Base-by-base conservation (phyloP, 352 stramenopile species). In the Pythium aquatile region DNA sequence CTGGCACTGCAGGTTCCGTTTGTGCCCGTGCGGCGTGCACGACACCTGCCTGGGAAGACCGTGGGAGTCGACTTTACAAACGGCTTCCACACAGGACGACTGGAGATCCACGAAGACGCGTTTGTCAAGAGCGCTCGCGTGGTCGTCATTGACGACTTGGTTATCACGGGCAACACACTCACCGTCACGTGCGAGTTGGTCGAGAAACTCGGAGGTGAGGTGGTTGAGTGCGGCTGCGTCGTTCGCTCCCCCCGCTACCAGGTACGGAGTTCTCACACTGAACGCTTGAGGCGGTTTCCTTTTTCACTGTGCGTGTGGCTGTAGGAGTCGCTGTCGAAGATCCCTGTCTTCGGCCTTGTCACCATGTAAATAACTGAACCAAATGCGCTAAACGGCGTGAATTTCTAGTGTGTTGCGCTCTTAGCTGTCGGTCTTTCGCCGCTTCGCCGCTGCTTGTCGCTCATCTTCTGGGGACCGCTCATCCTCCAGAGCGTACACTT, bases 401-500 rank as follows among this genome's bases (percentile, higher is more conserved):
- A 40, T 7, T 40, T 40, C 35, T 40, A 40, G 35, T 40, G 35
- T 16, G 5, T 40, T 40, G 10, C 14, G 35, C 10, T 7, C 35
- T 47, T 24, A 47, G 14, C 24, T n/a, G 13, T 47, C 39, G 11
- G 17, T 47, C 39, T 47, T 47, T 24, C 24, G 39, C 13, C 39
- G 39, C 39, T 47, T 47, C 14, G 16, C 39, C 24, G 39, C 5
- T 47, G 14, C 16, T 16, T 47, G 39, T 24, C 13, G 39, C 35
- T 40, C 35, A 16, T 40, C 5, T 16, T 47, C 39, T 10, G 39
- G 13, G 13, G 37, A 44, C 2, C 17, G 37, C 8, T 44, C 11
- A 7, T 11, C 16, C 39, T 24, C 39, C 2, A 16, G 14, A 5
- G 39, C 20, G 57, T 84, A 94, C 54, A 94, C 85, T 47, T 93